phyloP scores from a whole-genome alignment of 1,284 basidiomycete genomes.

The Sporisorium iseilematis-ciliati region DNA sequence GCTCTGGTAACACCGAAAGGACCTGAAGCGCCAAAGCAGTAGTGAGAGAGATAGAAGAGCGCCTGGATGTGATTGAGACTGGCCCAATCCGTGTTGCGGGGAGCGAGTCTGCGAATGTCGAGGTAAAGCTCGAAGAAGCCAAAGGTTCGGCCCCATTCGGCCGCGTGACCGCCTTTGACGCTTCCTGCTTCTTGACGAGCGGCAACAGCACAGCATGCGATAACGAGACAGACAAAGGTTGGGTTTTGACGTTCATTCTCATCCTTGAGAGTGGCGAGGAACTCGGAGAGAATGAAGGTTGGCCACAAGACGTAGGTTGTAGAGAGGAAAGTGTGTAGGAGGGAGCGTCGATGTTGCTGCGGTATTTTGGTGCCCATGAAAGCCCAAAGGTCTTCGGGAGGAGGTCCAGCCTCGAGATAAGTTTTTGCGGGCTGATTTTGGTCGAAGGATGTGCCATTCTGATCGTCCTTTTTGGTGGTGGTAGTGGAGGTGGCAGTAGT shows the following conservation, averaged over 20 bases:
- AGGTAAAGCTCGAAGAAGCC: constrained; percentile 54
- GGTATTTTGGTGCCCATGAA: constrained; percentile 52
- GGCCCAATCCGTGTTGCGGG: constrained; percentile 48
- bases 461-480: constrained; percentile 13
- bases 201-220: constrained; percentile 48
- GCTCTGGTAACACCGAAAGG: constrained; percentile 47
- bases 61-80: constrained; percentile 53
- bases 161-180: constrained; percentile 46
- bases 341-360: constrained; percentile 46
- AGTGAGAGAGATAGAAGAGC: constrained; percentile 51
- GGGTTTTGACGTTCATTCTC: constrained; percentile 36
- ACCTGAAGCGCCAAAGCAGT: constrained; percentile 51
- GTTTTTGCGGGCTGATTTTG: constrained; percentile 34
- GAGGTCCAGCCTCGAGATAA: constrained; percentile 33
- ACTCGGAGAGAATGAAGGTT: constrained; percentile 50
- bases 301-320: constrained; percentile 55
- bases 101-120: constrained; percentile 46
- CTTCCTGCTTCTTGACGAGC: constrained; percentile 53
- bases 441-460: not conserved
- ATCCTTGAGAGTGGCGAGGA: constrained; percentile 48
- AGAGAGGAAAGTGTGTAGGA: constrained; percentile 49
- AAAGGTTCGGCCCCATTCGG: constrained; percentile 45
- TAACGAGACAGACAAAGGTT: constrained; percentile 51
- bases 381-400: constrained; percentile 45
- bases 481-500: constrained; percentile 2